Base-by-base conservation (phyloP, 768 basidiomycete genomes). In the Lactarius evosmus region DNA sequence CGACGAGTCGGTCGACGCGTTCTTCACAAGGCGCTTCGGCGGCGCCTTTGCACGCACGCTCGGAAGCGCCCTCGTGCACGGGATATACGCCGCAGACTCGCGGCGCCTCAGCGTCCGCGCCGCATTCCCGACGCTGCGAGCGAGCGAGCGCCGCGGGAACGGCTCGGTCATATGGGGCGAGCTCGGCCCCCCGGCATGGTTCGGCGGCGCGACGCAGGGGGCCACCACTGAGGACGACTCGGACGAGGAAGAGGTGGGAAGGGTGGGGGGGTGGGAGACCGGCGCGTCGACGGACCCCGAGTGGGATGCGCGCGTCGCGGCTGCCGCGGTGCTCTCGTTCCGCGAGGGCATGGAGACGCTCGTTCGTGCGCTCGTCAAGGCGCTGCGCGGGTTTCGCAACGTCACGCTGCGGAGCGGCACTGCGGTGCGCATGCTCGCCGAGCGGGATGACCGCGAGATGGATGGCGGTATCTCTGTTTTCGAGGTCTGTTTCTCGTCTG, bases 1-100 rank as follows among this genome's bases (percentile, higher is more conserved):
- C 2, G 96, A 99, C 73, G 94, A 97, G 70, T 87, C 86, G 0
- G 79, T 98, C 8, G 87, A 98, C 66, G 74, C 83, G 0, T 91
- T 98, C 67, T 72, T 98, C 60, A 72, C 82, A 0, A 80, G 91
- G 14, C 79, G 92, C 27, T 89, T 97, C 61, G 91, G 93, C 0
- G 72, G 79, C 7, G 74, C 79, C 2, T 83, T 95, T 69, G 93
- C 95, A 1, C 82, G 85, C 17, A 80, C 82, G 3, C 80, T 98
- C 60, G 89, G 46, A 71, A 92, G 81, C 36, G 88, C 95, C 0
- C 77, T 97, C 62, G 85, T 94, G 1, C 95, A 97, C 70, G 96
- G 96, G 0, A 90, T 98, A 60, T 98, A 98, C 72, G 94, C 93
- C 1, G 85, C 93, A 0, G 93, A 96, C 70, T 83, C 94, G 2